A percentile compares a stretch with the other conserved stretches of the same genome.
phyloP scores from a whole-genome alignment of 2,329 filamentous ascomycete genomes.

The Tolypocladium ophioglossoides region DNA sequence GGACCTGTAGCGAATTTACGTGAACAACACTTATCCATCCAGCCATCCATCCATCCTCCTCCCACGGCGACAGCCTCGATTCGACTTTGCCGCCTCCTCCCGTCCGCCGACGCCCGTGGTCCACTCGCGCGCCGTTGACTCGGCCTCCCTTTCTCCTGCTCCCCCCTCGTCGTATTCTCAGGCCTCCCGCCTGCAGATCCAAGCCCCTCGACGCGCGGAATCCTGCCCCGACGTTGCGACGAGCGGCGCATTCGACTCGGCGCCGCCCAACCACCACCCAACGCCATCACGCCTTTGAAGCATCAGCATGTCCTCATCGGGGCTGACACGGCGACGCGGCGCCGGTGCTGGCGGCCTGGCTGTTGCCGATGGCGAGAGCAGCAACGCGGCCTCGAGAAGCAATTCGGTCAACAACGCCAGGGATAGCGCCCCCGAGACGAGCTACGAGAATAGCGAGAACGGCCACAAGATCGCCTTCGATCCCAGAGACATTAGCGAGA shows the following conservation, averaged over 20 bases:
- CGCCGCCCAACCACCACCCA: not conserved
- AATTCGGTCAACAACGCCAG: conserved; percentile 42
- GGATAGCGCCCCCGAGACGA: conserved; percentile 59
- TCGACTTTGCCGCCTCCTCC: not conserved
- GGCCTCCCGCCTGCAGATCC: not conserved
- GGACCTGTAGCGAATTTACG: conserved; percentile 7
- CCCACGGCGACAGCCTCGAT: not conserved
- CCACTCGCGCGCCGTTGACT: not conserved
- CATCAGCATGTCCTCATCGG: conserved; percentile 32
- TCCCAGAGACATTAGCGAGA: conserved; percentile 94
- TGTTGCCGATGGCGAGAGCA: conserved; percentile 43
- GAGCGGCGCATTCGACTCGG: not conserved
- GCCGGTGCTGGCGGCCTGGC: conserved; percentile 55
- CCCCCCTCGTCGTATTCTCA: not conserved
- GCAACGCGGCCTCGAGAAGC: conserved; percentile 44
- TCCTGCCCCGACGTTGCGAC: not conserved
- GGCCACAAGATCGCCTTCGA: conserved; percentile 98
- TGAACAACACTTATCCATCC: not conserved
- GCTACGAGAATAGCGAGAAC: conserved; percentile 86
- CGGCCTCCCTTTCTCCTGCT: not conserved
- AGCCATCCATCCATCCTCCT: not conserved
- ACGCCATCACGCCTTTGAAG: conserved; percentile 7
- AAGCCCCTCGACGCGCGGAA: not conserved
- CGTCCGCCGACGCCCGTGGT: not conserved
- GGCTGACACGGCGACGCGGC: conserved; percentile 57